Conservation (phyloP, 768 basidiomycete species). For the Russula earlei region DNA sequence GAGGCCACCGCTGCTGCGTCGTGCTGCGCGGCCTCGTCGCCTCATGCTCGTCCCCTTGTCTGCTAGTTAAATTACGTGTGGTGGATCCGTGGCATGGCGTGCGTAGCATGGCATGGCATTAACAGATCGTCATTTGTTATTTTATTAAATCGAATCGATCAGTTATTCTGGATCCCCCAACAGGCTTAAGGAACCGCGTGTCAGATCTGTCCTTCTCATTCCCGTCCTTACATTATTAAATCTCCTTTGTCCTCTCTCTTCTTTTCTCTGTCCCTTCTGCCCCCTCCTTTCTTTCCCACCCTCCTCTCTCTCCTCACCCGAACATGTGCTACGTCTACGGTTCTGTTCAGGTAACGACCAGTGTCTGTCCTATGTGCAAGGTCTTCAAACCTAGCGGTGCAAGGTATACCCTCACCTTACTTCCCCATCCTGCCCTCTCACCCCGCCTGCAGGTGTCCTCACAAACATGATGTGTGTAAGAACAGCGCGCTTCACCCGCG, state of each 20-base stretch:
- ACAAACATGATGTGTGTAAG: conserved; percentile 63
- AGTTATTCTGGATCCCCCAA: conserved; percentile 23
- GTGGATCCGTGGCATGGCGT: not conserved
- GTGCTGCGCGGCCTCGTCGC: not conserved
- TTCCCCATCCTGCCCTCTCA: conserved; percentile 18
- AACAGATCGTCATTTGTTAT: conserved; percentile 20
- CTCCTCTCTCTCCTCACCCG: conserved; percentile 20
- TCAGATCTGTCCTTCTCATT: conserved; percentile 28
- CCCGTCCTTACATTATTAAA: conserved; percentile 27
- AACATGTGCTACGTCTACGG: conserved; percentile 68
- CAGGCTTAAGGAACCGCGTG: conserved; percentile 33
- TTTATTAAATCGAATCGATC: conserved; percentile 31
- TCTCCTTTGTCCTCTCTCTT: conserved; percentile 31
- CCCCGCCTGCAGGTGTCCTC: conserved; percentile 52
- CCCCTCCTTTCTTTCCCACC: conserved; percentile 17
- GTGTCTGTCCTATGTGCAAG: conserved; percentile 77
- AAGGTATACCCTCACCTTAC: conserved; percentile 34
- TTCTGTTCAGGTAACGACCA: conserved; percentile 57
- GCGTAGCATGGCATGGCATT: no score
- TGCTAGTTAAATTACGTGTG: conserved; percentile 10
- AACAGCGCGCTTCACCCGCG: conserved; percentile 68
- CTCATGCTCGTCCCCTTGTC: not conserved
- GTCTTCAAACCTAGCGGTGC: conserved; percentile 55
- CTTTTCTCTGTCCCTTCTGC: conserved; percentile 22
- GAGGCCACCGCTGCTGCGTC: no score